These are phyloP conservation scores for Penicillium psychrofluorescens DNA, from an alignment of 495 filamentous ascomycete species.

Conservation along the genomic window DNA sequence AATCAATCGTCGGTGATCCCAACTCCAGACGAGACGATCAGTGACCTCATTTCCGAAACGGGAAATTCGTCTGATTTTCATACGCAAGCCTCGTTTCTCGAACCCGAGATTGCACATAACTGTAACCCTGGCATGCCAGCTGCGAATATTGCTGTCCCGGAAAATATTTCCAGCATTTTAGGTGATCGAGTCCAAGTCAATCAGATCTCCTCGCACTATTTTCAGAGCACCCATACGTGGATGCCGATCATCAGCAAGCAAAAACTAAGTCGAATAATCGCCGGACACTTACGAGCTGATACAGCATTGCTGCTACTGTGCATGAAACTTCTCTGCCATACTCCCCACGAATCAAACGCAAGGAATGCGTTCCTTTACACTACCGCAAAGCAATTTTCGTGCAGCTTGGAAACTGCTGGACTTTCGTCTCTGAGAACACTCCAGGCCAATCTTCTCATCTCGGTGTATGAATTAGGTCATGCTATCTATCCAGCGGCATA, in stretches of 20 bases:
- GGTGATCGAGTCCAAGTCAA: neutral
- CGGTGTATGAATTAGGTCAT: constrained; percentile 24
- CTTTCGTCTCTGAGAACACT: neutral
- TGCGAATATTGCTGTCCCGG: neutral
- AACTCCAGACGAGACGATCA: neutral
- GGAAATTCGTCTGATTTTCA: neutral
- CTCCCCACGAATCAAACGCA: neutral
- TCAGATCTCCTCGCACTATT: neutral
- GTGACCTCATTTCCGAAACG: neutral
- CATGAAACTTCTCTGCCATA: neutral
- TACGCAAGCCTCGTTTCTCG: neutral
- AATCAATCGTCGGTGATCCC: neutral
- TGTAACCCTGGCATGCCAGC: neutral
- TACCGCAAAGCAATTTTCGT: neutral
- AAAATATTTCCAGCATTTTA: neutral
- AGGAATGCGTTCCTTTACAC: neutral
- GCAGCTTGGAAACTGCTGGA: neutral
- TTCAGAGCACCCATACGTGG: neutral
- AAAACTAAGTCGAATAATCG: neutral
- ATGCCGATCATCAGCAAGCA: neutral
- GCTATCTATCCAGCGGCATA: constrained; percentile 26
- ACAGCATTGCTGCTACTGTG: neutral
- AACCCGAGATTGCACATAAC: neutral
- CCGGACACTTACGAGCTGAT: neutral
- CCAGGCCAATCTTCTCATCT: constrained; percentile 20